Evolutionary conservation across 768 basidiomycete species (phyloP).

Genomic region (Boletus subcaerulescens): DNA sequence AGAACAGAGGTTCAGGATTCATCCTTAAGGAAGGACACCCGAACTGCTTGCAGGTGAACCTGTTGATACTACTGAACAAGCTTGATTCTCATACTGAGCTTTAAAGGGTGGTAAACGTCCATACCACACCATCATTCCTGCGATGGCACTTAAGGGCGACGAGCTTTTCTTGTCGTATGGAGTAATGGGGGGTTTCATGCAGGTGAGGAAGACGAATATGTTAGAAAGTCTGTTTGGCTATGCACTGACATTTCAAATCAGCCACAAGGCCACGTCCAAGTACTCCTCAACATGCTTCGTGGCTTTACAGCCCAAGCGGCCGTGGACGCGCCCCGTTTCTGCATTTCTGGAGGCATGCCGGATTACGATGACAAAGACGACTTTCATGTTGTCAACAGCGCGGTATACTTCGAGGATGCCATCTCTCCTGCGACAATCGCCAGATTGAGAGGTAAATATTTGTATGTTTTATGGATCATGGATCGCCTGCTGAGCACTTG

Average conservation of each 20-base stretch:
- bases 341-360: slow-evolving; percentile 83
- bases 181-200: slow-evolving; percentile 93
- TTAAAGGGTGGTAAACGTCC: slow-evolving; percentile 75
- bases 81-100: neutral
- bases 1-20: slow-evolving; percentile 91
- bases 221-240: neutral
- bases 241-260: slow-evolving; percentile 28
- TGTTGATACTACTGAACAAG: neutral
- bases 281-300: slow-evolving; percentile 84
- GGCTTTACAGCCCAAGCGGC: slow-evolving; percentile 87
- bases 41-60: slow-evolving; percentile 69
- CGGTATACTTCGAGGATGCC: slow-evolving; percentile 87
- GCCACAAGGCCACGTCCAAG: slow-evolving; percentile 97
- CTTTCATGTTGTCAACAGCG: slow-evolving; percentile 68
- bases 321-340: slow-evolving; percentile 93
- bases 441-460: slow-evolving; percentile 59
- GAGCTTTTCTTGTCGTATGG: slow-evolving; percentile 89
- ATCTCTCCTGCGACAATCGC: slow-evolving; percentile 60
- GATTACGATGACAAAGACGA: slow-evolving; percentile 49
- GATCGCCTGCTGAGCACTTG: neutral
- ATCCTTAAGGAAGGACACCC: slow-evolving; percentile 76
- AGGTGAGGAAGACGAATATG: slow-evolving; percentile 39
- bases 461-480: neutral
- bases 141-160: slow-evolving; percentile 70
- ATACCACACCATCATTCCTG: slow-evolving; percentile 94